Base-by-base conservation (phyloP, 208 protist genomes). In the Trypanosoma scelopori region DNA sequence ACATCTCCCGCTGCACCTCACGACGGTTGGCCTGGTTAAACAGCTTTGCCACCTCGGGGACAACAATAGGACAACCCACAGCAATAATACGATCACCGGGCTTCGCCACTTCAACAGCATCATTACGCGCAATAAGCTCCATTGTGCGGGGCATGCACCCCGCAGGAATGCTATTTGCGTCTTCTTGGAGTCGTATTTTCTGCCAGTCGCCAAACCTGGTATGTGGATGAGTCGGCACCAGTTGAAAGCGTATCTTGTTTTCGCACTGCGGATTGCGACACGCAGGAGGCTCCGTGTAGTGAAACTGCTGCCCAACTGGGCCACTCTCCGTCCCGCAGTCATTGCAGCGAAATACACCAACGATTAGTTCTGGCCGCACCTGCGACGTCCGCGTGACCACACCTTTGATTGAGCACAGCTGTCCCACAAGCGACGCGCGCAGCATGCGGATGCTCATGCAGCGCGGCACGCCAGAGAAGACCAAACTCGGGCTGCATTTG, bases 311-410 rank as follows among this genome's bases (percentile, higher is more conserved):
- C 47, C 75, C 71, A 0, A 99, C 83, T 18, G 87, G 81, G 15
- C 77, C 20, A 23, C 87, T 97, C 67, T 92, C 71, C 5, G 85
- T 93, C 5, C 85, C 76, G 78, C 99, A 99, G 68, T 99, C 96
- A 53, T 78, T 70, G 87, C 99, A 99, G 45, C 74, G 69, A 70
- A 99, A 99, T 6, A 93, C 88, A 25, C 95, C 99, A 12, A 94
- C 75, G 13, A 99, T 55, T 5, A 99, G 84, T 81, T 99, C 99
- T 6, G 99, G 99, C 12, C 98, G 82, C 15, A 99, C 96, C 75
- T 99, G 98, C 18, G 97, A 98, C 1, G 98, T 99, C 39, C 99
- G 91, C 46, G 98, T 99, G 3, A 99, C 98, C 7, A 99, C 99
- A 25, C 98, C 99, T 16, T 75, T 87, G 23, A 99, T 92, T 13